phyloP scores from a whole-genome alignment of 768 basidiomycete species.

The Serpula lacrymans region DNA sequence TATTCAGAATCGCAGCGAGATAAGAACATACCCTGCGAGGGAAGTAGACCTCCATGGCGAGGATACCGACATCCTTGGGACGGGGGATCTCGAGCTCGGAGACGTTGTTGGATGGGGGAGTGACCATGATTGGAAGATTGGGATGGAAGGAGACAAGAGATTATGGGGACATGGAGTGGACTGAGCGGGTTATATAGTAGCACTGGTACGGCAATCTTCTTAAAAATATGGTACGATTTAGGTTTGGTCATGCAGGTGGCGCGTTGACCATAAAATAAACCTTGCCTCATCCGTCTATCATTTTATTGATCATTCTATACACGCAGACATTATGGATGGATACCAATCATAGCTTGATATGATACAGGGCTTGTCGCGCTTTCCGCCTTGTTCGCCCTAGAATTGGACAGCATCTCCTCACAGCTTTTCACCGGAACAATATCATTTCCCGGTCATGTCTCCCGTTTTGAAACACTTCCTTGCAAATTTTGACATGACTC shows the following conservation, averaged over 20 bases:
- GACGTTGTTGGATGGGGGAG: slow-evolving; percentile 10
- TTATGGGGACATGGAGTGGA: neutral
- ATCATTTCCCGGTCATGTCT: no score
- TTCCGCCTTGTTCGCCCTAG: no score
- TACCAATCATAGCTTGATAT: no score
- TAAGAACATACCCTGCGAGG: slow-evolving; percentile 70
- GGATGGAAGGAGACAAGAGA: neutral
- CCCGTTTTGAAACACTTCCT: no score
- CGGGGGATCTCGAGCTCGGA: slow-evolving; percentile 36
- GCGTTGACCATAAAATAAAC: slow-evolving; percentile 20
- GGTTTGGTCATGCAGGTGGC: slow-evolving; percentile 12
- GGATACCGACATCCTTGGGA: slow-evolving; percentile 92
- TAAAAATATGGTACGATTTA: slow-evolving; percentile 27
- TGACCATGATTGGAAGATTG: slow-evolving; percentile 20
- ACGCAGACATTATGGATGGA: no score
- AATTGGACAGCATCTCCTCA: no score
- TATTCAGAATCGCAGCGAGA: slow-evolving; percentile 7
- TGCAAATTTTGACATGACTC: no score
- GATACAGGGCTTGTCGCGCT: no score
- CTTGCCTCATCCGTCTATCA: neutral
- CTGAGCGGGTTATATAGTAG: slow-evolving; percentile 20
- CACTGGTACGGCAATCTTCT: slow-evolving; percentile 5
- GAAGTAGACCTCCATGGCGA: slow-evolving; percentile 93
- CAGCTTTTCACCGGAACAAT: no score
- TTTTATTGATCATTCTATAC: neutral